Conservation (phyloP, 495 filamentous ascomycete species). For the Daldinia caldariorum region DNA sequence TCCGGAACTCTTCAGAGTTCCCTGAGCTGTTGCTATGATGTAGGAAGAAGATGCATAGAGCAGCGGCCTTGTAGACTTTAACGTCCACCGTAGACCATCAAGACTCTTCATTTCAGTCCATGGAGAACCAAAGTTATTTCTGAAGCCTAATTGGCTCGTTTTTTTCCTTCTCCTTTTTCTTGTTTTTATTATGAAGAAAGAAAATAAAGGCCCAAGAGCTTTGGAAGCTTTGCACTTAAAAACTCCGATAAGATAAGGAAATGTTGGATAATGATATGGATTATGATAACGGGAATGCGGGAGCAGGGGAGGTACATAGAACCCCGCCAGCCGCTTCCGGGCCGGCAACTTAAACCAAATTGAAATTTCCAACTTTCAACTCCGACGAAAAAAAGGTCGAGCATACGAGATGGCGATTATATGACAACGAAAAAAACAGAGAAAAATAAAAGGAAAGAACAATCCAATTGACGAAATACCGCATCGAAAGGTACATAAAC, state of each 20-base stretch:
- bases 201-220: background rate
- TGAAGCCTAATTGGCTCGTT: constrained; percentile 36
- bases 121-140: constrained; percentile 35
- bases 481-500: background rate
- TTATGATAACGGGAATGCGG: constrained; percentile 4
- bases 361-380: constrained; percentile 28
- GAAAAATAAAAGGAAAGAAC: too few species aligned
- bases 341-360: constrained; percentile 16
- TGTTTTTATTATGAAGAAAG: constrained; percentile 4
- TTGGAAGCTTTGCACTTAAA: background rate
- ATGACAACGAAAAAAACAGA: background rate
- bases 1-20: constrained; percentile 18
- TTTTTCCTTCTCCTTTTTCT: background rate
- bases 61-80: constrained; percentile 42
- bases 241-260: constrained; percentile 9
- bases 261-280: constrained; percentile 21
- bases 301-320: too few species aligned
- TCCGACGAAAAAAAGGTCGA: constrained; percentile 23
- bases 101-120: constrained; percentile 50
- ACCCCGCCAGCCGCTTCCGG: constrained; percentile 15
- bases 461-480: constrained; percentile 2
- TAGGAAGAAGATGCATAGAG: constrained; percentile 24
- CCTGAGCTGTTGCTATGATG: constrained; percentile 6
- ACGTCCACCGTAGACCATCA: constrained; percentile 42
- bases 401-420: constrained; percentile 10